phyloP scores from a whole-genome alignment of 2,329 filamentous ascomycete species.

The Xylariomycetidae sp. region DNA sequence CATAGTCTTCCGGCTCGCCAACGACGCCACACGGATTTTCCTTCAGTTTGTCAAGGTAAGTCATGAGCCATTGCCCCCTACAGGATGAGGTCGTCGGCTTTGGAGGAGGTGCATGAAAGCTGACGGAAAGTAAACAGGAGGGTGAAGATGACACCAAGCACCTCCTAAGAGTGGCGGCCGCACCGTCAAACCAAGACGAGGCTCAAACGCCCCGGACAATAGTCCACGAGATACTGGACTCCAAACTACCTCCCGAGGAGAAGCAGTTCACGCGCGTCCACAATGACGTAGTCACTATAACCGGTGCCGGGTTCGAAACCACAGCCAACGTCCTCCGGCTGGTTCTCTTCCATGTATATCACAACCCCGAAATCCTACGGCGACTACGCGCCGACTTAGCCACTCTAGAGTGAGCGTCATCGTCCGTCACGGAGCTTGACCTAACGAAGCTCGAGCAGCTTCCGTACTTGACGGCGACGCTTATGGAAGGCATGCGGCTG shows the following conservation, averaged over 20 bases:
- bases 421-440: not conserved
- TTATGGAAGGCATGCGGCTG: slow-evolving; percentile 22
- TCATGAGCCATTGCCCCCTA: not conserved
- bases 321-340: slow-evolving; percentile 10
- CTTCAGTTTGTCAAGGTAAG: slow-evolving; percentile 7
- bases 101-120: too few relatives aligned
- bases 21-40: slow-evolving; percentile 4
- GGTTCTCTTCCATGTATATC: slow-evolving; percentile 11
- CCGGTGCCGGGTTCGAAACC: slow-evolving; percentile 12
- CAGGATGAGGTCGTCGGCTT: too few relatives aligned
- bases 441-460: slow-evolving; percentile 13
- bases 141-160: too few relatives aligned
- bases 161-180: too few relatives aligned
- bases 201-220: slow-evolving; percentile 5
- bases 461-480: slow-evolving; percentile 37
- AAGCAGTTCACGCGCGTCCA: slow-evolving; percentile 9
- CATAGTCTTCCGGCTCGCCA: slow-evolving; percentile 1
- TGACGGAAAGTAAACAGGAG: too few relatives aligned
- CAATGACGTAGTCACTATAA: slow-evolving; percentile 9
- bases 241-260: slow-evolving; percentile 8
- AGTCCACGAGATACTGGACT: slow-evolving; percentile 11
- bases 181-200: too few relatives aligned
- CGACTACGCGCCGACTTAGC: slow-evolving; percentile 8
- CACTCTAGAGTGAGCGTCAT: too few relatives aligned
- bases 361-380: slow-evolving; percentile 11